Base-by-base conservation (phyloP, 371 early-diverging fungal species). In the Mortierella sp. region DNA sequence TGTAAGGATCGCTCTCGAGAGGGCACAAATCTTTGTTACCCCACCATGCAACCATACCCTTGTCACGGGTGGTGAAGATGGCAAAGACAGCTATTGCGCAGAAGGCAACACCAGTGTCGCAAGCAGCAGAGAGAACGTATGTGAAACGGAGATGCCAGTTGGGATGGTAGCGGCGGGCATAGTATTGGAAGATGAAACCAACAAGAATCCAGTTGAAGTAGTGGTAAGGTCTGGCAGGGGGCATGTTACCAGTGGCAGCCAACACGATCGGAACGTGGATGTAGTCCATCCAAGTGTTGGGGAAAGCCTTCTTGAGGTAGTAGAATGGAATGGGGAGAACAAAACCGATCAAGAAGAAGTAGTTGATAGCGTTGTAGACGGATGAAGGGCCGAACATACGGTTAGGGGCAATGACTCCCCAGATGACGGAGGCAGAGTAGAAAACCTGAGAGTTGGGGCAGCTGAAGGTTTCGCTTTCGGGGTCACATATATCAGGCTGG, bases 381-480 rank as follows among this genome's bases (percentile, higher is more conserved):
- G 91, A 88, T 9, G 70, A 77, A 11, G 86, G 85, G 18, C 93
- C 93, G 79, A 93, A 95, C 89, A 92, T 90, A 18, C 83, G 84
- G n/a, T 84, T 59, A 9, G 95, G 94, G 12, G 92, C 93, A 37
- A 94, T 88, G 11, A 91, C 87, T 51, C 94, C 94, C 94, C 92
- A 94, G 37, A 84, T 75, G 59, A 86, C 84, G 0, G 85, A 74
- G 37, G 86, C 84, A 9, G 78, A 74, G 74, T 85, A 73, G 64
- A 86, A 84, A 12, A 70, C 78, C 52, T 59, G 57, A 64, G 81
- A 75, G 66, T 66, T 61, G 66, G 66, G 73, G 49, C 78, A 60
- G 28, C 28, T 1, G 47, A 72, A 64, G 62, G 68, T 72, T 66
- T 75, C 57, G 62, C 24, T 40, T 0, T 35, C 40, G 18, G 52